These are phyloP conservation scores for Erythrophleum fordii DNA, from an alignment of 306 rosid genomes.

Conservation along the genomic window DNA sequence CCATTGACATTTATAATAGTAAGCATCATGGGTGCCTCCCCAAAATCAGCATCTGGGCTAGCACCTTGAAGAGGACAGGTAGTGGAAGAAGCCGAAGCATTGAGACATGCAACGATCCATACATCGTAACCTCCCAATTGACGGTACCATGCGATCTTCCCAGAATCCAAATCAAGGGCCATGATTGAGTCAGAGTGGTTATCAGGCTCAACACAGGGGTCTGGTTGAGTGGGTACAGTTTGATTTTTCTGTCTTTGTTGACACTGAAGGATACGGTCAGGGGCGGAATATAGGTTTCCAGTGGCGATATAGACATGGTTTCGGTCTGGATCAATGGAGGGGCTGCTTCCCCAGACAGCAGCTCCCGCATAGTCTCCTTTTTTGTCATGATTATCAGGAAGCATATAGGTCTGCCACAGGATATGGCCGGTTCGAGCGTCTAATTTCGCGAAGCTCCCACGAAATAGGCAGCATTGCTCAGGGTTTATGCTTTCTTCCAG, in stretches of 20 bases:
- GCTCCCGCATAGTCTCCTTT: conserved; percentile 60
- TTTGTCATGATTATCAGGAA: conserved; percentile 54
- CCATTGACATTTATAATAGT: conserved; percentile 23
- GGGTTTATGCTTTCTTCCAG: conserved; percentile 43
- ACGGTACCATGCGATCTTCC: conserved; percentile 57
- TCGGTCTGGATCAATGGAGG: conserved; percentile 57
- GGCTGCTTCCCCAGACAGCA: conserved; percentile 82
- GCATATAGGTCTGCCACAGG: conserved; percentile 64
- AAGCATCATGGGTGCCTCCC: conserved; percentile 58
- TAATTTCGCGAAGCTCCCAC: conserved; percentile 56
- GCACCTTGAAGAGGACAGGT: neutral
- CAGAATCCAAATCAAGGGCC: conserved; percentile 64
- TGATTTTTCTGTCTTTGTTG: conserved; percentile 55
- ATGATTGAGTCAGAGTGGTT: conserved; percentile 65
- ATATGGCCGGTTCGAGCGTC: conserved; percentile 45
- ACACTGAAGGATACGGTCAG: conserved; percentile 45
- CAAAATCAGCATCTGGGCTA: conserved; percentile 54
- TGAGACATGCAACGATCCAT: conserved; percentile 57
- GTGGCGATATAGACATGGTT: conserved; percentile 64
- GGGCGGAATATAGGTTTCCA: conserved; percentile 67
- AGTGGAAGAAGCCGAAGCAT: neutral
- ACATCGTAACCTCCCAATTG: conserved; percentile 82
- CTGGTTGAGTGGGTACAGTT: conserved; percentile 45
- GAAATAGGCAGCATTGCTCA: conserved; percentile 61
- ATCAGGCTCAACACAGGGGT: conserved; percentile 62